Evolutionary conservation across 768 basidiomycete genomes (phyloP), one percentile per base, ranked within the genome.

Genomic region (Boletus insuetus): DNA sequence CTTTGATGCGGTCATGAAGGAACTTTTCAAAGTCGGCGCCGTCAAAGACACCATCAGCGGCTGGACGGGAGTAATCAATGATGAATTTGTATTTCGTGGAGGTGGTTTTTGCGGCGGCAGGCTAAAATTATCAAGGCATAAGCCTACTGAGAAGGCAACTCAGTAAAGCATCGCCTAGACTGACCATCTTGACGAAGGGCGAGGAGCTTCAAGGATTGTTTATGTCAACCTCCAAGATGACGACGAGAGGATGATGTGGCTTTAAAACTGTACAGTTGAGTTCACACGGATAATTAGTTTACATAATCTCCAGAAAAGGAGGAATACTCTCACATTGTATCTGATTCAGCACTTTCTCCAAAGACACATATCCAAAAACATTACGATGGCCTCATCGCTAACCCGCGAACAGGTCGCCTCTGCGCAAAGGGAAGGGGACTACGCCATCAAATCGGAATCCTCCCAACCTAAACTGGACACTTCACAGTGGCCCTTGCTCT

Each of bases 401-500:
- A 83, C 82, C 38, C 78, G 81, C 65, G 81, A 84, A 54, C 82
- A 91, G 70, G 81, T 93, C 46, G 86, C 85, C 24, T 81, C 84
- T 45, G 88, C 83, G 17, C 90, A 92, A 74, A 76, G 84, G 50
- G 76, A 81, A 22, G 88, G 86, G 24, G 88, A 94, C 69, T 93
- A 82, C 65, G 64, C 85, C 44, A 93, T 96, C 73, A 90, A 93
- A 71, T 84, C 93, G 4, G 89, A 94, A 72, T 74, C 77, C 38
- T 73, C 76, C 9, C 74, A 85, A 7, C 94, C 93, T 10, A 82
- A 82, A 63, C 82, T 96, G 31, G 92, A 98, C 69, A 98, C 97
- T 19, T 96, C 94, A 0, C 81, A 98, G 75, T 99, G 97, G 97
- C 97, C 97, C 35, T 79, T 99, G 10, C 83, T 99, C 6, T 81